phyloP scores from a whole-genome alignment of 2,329 filamentous ascomycete genomes.

The Fusarium heterosporum region DNA sequence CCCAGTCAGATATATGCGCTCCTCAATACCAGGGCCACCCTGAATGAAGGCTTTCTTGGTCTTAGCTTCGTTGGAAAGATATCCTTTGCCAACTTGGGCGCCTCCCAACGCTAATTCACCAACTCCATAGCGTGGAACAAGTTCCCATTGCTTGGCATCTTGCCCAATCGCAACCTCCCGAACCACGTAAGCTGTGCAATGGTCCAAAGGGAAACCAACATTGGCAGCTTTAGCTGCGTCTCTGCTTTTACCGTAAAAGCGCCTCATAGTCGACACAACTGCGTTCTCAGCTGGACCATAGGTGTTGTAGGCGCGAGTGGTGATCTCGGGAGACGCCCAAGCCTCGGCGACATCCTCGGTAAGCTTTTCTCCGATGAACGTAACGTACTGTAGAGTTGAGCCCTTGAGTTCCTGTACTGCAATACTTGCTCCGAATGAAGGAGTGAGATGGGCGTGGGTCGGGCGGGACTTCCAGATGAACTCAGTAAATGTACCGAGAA shows the following conservation, averaged over 20 bases:
- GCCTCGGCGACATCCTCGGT: slow-evolving; percentile 29
- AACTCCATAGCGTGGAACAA: slow-evolving; percentile 26
- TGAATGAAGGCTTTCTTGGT: slow-evolving; percentile 24
- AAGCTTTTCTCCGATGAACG: slow-evolving; percentile 25
- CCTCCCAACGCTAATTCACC: slow-evolving; percentile 24
- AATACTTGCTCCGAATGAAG: slow-evolving; percentile 29
- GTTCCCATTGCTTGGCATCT: slow-evolving; percentile 16
- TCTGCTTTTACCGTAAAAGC: slow-evolving; percentile 20
- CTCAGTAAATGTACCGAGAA: slow-evolving; percentile 24
- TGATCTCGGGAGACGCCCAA: slow-evolving; percentile 19
- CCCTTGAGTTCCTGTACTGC: slow-evolving; percentile 21
- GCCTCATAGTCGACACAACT: slow-evolving; percentile 25
- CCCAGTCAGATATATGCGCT: slow-evolving; percentile 27
- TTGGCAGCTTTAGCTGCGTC: slow-evolving; percentile 28
- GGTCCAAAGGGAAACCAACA: slow-evolving; percentile 16
- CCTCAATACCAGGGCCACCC: slow-evolving; percentile 19
- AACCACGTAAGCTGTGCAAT: slow-evolving; percentile 25
- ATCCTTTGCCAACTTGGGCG: slow-evolving; percentile 26
- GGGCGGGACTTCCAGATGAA: slow-evolving; percentile 30
- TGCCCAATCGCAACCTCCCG: slow-evolving; percentile 10
- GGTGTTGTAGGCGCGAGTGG: slow-evolving; percentile 24
- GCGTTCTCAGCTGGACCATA: slow-evolving; percentile 28
- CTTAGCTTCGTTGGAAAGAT: slow-evolving; percentile 26
- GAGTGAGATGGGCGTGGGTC: slow-evolving; percentile 25
- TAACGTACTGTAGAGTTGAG: slow-evolving; percentile 23